Conservation (phyloP, 352 stramenopile species). For the Plasmopara viticola region DNA sequence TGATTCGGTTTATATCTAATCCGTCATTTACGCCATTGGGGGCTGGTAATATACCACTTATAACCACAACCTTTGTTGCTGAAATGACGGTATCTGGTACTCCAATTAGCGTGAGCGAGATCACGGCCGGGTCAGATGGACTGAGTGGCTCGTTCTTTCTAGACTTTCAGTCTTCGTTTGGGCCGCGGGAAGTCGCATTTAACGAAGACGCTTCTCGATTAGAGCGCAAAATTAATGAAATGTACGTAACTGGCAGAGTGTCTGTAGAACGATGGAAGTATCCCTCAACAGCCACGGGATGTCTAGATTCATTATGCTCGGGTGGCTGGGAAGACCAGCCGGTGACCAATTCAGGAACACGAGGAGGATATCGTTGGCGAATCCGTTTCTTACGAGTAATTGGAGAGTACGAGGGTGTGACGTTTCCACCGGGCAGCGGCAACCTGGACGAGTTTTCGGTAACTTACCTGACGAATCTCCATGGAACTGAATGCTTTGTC, state of each 20-base stretch:
- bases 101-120: slow-evolving; percentile 77
- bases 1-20: slow-evolving; percentile 92
- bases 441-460: slow-evolving; percentile 48
- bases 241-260: slow-evolving; percentile 90
- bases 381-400: slow-evolving; percentile 71
- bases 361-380: slow-evolving; percentile 75
- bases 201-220: slow-evolving; percentile 83
- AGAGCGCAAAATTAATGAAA: slow-evolving; percentile 91
- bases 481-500: slow-evolving; percentile 41
- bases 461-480: slow-evolving; percentile 29
- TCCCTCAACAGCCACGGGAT: slow-evolving; percentile 63
- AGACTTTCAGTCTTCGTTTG: slow-evolving; percentile 79
- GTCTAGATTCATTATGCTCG: slow-evolving; percentile 40
- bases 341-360: slow-evolving; percentile 66
- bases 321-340: slow-evolving; percentile 89
- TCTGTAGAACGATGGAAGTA: slow-evolving; percentile 87
- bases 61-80: slow-evolving; percentile 40
- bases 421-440: slow-evolving; percentile 73
- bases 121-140: slow-evolving; percentile 76
- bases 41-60: slow-evolving; percentile 79
- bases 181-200: slow-evolving; percentile 74
- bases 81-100: slow-evolving; percentile 11
- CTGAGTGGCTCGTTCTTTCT: slow-evolving; percentile 88
- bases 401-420: slow-evolving; percentile 61
- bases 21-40: slow-evolving; percentile 82